Base-by-base conservation (phyloP, 75 land plant species). In the Larix kaempferi region DNA sequence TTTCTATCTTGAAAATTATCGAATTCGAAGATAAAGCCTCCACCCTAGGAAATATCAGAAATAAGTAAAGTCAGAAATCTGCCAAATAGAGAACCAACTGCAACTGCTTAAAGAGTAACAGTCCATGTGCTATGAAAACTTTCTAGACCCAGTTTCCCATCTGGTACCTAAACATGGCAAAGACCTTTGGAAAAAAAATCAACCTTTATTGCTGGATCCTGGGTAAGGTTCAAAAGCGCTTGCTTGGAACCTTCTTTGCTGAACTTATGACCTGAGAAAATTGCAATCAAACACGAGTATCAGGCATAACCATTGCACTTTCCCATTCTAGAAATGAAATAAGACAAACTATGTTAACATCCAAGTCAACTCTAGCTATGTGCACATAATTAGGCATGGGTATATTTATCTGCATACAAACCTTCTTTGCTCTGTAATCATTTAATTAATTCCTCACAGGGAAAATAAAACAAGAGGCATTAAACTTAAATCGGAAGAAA, bases 241-340 rank as follows among this genome's bases (percentile, higher is more conserved):
- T 82, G 85, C 57, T 91, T 88, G 27, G 82, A 77, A 44, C 87
- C 89, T 58, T 84, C 93, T 84, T 87, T 91, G 66, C 87, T 82
- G 25, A 83, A 79, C 74, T 85, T 91, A 63, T 91, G 91, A 71
- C 91, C 93, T 91, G 75, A 74, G 33, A 64, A 64, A 1, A 15
- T 33, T 64, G 39, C 39, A 29, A 64, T 29, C 6, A 22, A 64
- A 15, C 29, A 64, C 29, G 25, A 26, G 39, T 27, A 35, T 64
- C 39, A 64, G 37, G 33, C 29, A 64, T 29, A 62, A 62, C 65
- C 29, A 64, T 29, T 64, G 15, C 5, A 64, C 37, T 10, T 35
- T 17, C 29, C 33, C 29, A 27, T 29, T 27, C 17, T 15, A 29
- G 1, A 16, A 29, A 4, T 15, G 37, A 64, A 64, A 64, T 29